Evolutionary conservation across 495 filamentous ascomycete species (phyloP), one percentile per base, ranked within the genome.

Genomic region (Diplogelasinospora grovesii): DNA sequence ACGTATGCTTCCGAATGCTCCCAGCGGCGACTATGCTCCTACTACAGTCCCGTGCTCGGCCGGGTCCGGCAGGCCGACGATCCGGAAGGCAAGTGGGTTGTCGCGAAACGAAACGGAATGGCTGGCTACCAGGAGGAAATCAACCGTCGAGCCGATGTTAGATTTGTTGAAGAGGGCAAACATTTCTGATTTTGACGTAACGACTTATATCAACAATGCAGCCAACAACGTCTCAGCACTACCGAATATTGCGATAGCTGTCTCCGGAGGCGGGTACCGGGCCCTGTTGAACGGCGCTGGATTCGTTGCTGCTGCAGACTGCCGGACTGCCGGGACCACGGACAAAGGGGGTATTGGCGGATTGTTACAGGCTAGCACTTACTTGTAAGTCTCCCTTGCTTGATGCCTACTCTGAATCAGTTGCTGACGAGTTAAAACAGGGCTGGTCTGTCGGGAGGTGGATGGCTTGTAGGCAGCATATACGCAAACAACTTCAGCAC

Each of bases 211-310:
- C 54, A 68, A 75, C 8, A 43, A 48, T 10, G 60, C 78, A 43
- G 53, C 65, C 41, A 79, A 82, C 54, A 42, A 79, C 74, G 29
- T 75, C 68, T 43, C 66, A 75, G 27, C 81, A 66, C 36, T 86
- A 71, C 70, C 80, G 14, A 82, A 74, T 45, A 73, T 86, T 36
- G 82, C 65, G 8, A 75, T 86, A 32, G 79, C 81, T 20, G 62
- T 75, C 19, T 77, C 73, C 3, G 77, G 78, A 22, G 86, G 78
- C 34, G 90, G 90, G 6, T 96, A 93, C 57, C 72, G 92, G 42
- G 90, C 90, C 1, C 61, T 95, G 59, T 65, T 92, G 70, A 94
- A 84, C 52, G 90, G 89, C 13, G 90, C 82, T n/a, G 90, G 90
- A 28, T 84, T 82, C 20, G 47, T 96, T 19, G 81, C 85, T 42